Evolutionary conservation across 2,329 filamentous ascomycete species (phyloP).

Genomic region (Thermoascus crustaceus): DNA sequence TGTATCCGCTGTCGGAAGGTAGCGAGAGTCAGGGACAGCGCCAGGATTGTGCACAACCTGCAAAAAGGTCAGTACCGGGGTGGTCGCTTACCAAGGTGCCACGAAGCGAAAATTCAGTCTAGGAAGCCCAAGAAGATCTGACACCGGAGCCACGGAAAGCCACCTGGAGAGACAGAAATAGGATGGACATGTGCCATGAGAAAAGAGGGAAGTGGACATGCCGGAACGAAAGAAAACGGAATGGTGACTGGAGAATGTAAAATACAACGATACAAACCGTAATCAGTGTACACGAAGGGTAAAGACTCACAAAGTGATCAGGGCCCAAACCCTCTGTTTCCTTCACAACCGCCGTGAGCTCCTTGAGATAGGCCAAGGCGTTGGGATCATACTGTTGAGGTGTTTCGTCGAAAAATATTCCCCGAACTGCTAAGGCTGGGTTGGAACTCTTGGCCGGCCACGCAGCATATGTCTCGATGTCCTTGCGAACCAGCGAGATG

Average conservation of each 20-base stretch:
- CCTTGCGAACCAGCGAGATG: slow-evolving; percentile 33
- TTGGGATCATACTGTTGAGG: slow-evolving; percentile 29
- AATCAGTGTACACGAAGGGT: too few relatives aligned
- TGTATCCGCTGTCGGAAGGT: slow-evolving; percentile 35
- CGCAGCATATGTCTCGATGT: slow-evolving; percentile 39
- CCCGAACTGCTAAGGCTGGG: slow-evolving; percentile 34
- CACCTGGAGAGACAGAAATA: too few relatives aligned
- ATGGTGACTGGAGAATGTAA: slow-evolving; percentile 8
- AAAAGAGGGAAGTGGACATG: background rate
- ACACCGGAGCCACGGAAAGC: too few relatives aligned
- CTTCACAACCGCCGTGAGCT: slow-evolving; percentile 25
- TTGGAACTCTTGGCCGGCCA: slow-evolving; percentile 33
- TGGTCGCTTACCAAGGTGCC: too few relatives aligned
- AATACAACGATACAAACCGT: slow-evolving; percentile 8
- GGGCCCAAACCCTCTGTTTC: slow-evolving; percentile 24
- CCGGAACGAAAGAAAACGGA: background rate
- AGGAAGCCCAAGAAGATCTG: slow-evolving; percentile 1
- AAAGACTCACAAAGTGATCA: slow-evolving; percentile 29
- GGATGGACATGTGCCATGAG: background rate
- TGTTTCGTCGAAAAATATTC: slow-evolving; percentile 45
- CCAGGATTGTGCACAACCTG: slow-evolving; percentile 42
- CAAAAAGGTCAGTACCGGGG: slow-evolving; percentile 12
- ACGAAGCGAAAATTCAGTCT: slow-evolving; percentile 3
- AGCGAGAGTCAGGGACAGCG: slow-evolving; percentile 33
- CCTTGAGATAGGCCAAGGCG: slow-evolving; percentile 25